Conservation (phyloP, 2,329 filamentous ascomycete genomes). For the Trichoderma cornu-damae region DNA sequence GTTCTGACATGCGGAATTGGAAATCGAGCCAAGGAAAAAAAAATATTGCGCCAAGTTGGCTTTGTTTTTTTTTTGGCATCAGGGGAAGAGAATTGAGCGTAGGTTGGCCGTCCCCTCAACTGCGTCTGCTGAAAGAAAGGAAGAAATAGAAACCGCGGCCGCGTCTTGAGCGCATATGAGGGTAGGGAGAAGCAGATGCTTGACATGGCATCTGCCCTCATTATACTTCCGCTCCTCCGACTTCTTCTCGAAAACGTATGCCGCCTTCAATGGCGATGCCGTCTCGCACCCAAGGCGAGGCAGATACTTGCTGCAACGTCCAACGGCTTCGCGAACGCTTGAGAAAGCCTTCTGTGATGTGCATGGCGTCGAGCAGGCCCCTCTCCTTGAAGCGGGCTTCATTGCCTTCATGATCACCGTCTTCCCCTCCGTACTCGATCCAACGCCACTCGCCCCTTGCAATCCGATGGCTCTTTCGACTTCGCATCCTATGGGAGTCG, state of each 20-base stretch:
- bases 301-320: constrained; percentile 66
- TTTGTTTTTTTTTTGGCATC: no score
- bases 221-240: constrained; percentile 50
- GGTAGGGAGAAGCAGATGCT: background rate
- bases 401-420: constrained; percentile 77
- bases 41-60: background rate
- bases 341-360: constrained; percentile 76
- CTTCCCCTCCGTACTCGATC: constrained; percentile 76
- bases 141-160: background rate
- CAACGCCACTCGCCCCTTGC: constrained; percentile 94
- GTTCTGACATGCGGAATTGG: background rate
- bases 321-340: constrained; percentile 77
- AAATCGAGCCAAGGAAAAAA: background rate
- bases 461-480: constrained; percentile 86
- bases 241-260: constrained; percentile 54
- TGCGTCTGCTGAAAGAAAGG: background rate
- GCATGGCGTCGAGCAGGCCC: constrained; percentile 68
- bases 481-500: constrained; percentile 69
- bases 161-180: background rate
- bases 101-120: no score
- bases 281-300: constrained; percentile 68
- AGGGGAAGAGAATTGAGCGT: background rate
- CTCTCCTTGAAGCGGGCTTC: constrained; percentile 55
- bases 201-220: constrained; percentile 13
- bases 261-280: constrained; percentile 66